These are phyloP conservation scores for Achaetomium macrosporum DNA, from an alignment of 2,329 filamentous ascomycete genomes.

Conservation along the genomic window DNA sequence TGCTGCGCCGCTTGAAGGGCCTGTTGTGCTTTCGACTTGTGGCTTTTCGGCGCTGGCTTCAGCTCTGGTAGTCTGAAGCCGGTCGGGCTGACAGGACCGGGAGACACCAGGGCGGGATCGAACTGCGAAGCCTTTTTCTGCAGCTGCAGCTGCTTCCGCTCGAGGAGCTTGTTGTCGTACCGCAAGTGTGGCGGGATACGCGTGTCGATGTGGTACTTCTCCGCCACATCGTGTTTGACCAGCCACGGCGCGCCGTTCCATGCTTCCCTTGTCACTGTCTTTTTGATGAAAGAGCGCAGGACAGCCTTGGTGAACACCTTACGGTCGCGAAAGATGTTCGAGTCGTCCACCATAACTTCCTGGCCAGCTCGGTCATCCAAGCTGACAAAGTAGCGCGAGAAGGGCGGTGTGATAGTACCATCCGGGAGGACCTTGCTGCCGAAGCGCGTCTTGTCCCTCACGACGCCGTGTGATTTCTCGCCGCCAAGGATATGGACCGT, in stretches of 20 bases:
- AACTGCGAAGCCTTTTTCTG: slow-evolving; percentile 53
- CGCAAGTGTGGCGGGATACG: slow-evolving; percentile 76
- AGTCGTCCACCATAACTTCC: slow-evolving; percentile 73
- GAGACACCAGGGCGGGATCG: slow-evolving; percentile 33
- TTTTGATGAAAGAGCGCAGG: slow-evolving; percentile 88
- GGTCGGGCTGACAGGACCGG: slow-evolving; percentile 32
- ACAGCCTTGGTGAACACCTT: slow-evolving; percentile 94
- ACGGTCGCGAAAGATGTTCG: slow-evolving; percentile 78
- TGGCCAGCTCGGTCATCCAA: slow-evolving; percentile 61
- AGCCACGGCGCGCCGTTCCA: slow-evolving; percentile 98
- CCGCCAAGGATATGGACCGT: slow-evolving; percentile 64
- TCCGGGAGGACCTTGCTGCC: slow-evolving; percentile 57
- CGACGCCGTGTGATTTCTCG: slow-evolving; percentile 65
- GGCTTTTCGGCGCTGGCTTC: slow-evolving; percentile 65
- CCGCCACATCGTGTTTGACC: slow-evolving; percentile 80
- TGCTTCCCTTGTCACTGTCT: slow-evolving; percentile 82
- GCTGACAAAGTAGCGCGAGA: slow-evolving; percentile 75
- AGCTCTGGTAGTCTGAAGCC: slow-evolving; percentile 62
- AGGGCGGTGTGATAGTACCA: slow-evolving; percentile 63
- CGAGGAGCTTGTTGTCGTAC: slow-evolving; percentile 71
- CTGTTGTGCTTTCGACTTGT: slow-evolving; percentile 48
- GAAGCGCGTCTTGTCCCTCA: slow-evolving; percentile 81
- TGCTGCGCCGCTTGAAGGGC: slow-evolving; percentile 34
- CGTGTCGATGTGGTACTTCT: slow-evolving; percentile 79
- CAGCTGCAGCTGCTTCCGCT: slow-evolving; percentile 66